A percentile compares a stretch with the other conserved stretches of the same genome.
Evolutionary conservation across 345 rosid genomes (phyloP).

Genomic region (Adansonia digitata): DNA sequence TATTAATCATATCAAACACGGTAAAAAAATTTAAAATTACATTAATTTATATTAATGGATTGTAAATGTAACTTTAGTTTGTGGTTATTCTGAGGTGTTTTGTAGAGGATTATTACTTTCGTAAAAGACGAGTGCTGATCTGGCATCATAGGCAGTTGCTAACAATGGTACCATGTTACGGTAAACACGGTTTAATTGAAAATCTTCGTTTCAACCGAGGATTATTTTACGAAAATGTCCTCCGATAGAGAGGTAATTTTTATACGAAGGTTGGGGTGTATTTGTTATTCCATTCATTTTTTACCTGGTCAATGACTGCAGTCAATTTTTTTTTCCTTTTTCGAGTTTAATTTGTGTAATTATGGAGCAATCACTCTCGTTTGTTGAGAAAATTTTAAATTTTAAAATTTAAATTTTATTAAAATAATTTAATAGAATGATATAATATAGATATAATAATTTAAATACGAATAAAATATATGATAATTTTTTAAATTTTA

Average conservation of each 20-base stretch:
- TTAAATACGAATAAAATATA: no score
- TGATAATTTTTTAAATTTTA: no score
- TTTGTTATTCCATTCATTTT: not conserved
- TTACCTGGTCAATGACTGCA: no score
- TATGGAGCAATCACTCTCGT: not conserved
- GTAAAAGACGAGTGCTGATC: not conserved
- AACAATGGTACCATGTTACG: not conserved
- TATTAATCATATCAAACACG: no score
- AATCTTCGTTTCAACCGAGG: not conserved
- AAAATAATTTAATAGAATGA: no score
- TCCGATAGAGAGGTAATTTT: no score
- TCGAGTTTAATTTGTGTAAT: not conserved
- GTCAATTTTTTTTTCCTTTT: no score
- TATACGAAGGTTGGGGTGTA: no score
- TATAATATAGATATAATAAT: no score
- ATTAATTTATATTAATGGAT: not conserved
- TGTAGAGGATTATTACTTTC: not conserved
- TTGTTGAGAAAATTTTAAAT: not conserved
- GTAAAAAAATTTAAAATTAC: no score
- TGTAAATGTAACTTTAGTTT: not conserved
- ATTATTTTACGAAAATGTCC: not conserved
- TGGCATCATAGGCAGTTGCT: constrained; percentile 5
- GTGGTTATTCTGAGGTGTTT: not conserved
- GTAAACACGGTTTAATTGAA: not conserved
- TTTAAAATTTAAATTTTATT: no score